Evolutionary conservation across 2,329 filamentous ascomycete genomes (phyloP).

Genomic region (Talaromyces sp.): DNA sequence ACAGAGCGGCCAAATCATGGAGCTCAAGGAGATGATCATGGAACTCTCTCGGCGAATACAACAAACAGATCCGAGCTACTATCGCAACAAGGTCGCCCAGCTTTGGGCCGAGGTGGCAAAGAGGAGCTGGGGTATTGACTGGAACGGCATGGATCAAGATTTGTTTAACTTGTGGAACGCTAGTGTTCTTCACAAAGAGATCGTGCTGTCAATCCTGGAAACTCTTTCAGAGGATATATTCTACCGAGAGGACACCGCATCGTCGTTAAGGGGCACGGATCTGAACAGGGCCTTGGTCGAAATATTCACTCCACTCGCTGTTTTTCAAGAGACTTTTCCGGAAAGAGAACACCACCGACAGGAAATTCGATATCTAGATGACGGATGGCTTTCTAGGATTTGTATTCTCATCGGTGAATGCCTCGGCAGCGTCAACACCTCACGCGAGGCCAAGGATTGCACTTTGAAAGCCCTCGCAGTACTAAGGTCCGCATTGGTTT

Average conservation of each 20-base stretch:
- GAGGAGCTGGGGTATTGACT: conserved; percentile 84
- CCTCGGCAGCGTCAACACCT: conserved; percentile 62
- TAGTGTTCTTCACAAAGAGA: conserved; percentile 67
- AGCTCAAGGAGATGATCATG: conserved; percentile 72
- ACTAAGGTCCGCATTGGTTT: conserved; percentile 74
- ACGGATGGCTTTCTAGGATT: conserved; percentile 83
- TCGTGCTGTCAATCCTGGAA: conserved; percentile 85
- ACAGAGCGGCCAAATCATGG: conserved; percentile 61
- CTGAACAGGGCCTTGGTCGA: conserved; percentile 89
- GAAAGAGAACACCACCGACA: conserved; percentile 62
- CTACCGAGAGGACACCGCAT: conserved; percentile 81
- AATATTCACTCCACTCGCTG: conserved; percentile 77
- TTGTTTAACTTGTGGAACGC: conserved; percentile 74
- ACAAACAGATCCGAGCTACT: conserved; percentile 70
- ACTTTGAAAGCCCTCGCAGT: conserved; percentile 74
- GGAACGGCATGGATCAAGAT: conserved; percentile 89
- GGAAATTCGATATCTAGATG: conserved; percentile 69
- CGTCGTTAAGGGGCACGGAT: conserved; percentile 74
- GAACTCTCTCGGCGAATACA: conserved; percentile 70
- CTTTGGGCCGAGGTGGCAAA: conserved; percentile 95
- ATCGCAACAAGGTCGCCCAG: conserved; percentile 90
- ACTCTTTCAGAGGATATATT: conserved; percentile 93
- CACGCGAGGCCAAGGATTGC: conserved; percentile 65
- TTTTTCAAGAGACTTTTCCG: conserved; percentile 73
- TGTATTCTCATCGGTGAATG: conserved; percentile 71